Evolutionary conservation across 1,284 basidiomycete genomes (phyloP).

Genomic region (Naganishia sp.): DNA sequence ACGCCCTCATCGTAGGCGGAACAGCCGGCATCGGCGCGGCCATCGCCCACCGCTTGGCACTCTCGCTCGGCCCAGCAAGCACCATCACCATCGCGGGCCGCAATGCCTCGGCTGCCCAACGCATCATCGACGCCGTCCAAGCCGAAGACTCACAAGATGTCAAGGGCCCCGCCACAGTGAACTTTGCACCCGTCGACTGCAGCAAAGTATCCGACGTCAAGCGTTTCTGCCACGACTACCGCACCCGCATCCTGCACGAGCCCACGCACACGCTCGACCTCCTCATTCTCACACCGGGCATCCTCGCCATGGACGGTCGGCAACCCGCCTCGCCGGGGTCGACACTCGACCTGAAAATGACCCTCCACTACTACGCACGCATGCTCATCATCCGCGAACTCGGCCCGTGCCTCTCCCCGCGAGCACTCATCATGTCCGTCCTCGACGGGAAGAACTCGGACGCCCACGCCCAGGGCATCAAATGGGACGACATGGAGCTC

Average conservation of each 20-base stretch:
- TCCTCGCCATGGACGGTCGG: conserved; percentile 33
- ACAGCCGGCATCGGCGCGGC: conserved; percentile 32
- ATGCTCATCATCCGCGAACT: conserved; percentile 35
- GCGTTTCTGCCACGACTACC: conserved; percentile 31
- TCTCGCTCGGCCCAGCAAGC: conserved; percentile 18
- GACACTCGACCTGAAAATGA: conserved; percentile 32
- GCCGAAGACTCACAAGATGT: background rate
- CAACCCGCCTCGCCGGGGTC: conserved; percentile 28
- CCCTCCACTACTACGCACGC: conserved; percentile 34
- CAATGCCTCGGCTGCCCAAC: conserved; percentile 23
- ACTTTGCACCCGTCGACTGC: conserved; percentile 28
- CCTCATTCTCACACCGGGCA: conserved; percentile 29
- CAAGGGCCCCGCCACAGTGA: conserved; percentile 9
- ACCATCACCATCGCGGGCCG: conserved; percentile 32
- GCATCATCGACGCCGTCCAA: conserved; percentile 5
- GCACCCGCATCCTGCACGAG: conserved; percentile 1
- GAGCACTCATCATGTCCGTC: conserved; percentile 32
- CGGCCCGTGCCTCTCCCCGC: conserved; percentile 24
- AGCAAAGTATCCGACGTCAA: conserved; percentile 32
- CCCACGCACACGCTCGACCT: conserved; percentile 26
- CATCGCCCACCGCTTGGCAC: conserved; percentile 28
- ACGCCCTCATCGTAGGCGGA: conserved; percentile 32
- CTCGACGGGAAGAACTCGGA: conserved; percentile 32
- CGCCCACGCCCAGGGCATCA: conserved; percentile 19
- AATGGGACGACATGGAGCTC: conserved; percentile 34